Evolutionary conservation across 495 filamentous ascomycete species (phyloP), one percentile per base, ranked within the genome.

Genomic region (Pyronema domesticum): DNA sequence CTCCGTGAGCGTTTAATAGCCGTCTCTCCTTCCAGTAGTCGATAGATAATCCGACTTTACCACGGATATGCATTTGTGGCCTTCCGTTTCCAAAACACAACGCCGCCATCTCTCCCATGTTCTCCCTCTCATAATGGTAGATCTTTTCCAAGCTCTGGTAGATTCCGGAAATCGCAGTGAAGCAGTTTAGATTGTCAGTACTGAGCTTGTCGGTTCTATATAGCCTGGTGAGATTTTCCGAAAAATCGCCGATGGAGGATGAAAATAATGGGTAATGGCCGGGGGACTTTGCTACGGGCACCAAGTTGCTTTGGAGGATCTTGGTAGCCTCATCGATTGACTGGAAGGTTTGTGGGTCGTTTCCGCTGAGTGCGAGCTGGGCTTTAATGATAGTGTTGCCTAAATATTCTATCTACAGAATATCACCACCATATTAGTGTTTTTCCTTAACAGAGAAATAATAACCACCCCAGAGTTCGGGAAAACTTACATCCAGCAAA

Each of bases 81-180:
- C 74, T 77, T 1, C 91, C 91, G 61, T 83, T 81, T 59, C 76
- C 76, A 55, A 72, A 74, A 57, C 80, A 83, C 53, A 82, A 66
- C 40, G 79, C 82, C 45, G 72, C 68, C n/a, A 53, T 35, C 69
- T 68, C 57, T 76, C 65, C 50, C 67, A 77, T 15, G 69, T 62
- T 78, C 62, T 78, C 76, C 46, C 80, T 66, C 61, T 89, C 84
- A 66, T 80, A 77, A 58, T 80, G 66, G 68, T 83, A 78, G 58
- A 91, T 60, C 54, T 68, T 75, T 17, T 69, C 65, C 33, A 89
- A 66, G 57, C 80, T 83, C 47, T 72, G 73, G 64, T 80, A 82
- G 5, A 98, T 72, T 6, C 87, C 87, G 34, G 83, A 83, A 13
- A 95, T 73, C 6, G 88, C 91, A 67, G 91, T 85, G 64, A 88